A percentile compares a stretch with the other conserved stretches of the same genome.
Conservation (phyloP, 2,329 filamentous ascomycete species). For the Fusarium heterosporum region DNA sequence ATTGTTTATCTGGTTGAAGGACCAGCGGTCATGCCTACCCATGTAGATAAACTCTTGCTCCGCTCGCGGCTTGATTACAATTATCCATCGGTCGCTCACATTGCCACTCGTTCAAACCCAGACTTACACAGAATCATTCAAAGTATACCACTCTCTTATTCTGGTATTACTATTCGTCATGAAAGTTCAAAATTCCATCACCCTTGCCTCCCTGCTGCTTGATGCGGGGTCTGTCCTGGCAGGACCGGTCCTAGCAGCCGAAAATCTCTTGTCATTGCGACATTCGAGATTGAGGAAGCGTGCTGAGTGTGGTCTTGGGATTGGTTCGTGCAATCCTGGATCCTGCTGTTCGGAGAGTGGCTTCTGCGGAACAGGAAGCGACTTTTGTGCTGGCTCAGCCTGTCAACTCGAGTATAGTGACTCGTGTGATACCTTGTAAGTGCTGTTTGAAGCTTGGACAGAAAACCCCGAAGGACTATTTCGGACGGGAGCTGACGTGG, state of each 20-base stretch:
- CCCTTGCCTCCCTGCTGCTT: slow-evolving; percentile 35
- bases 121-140: neutral
- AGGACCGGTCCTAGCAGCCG: slow-evolving; percentile 32
- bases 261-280: slow-evolving; percentile 25
- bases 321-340: slow-evolving; percentile 51
- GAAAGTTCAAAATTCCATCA: slow-evolving; percentile 30
- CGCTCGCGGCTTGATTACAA: slow-evolving; percentile 16
- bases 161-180: slow-evolving; percentile 17
- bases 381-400: slow-evolving; percentile 53
- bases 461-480: neutral
- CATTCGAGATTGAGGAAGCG: slow-evolving; percentile 36
- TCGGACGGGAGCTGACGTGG: slow-evolving; percentile 25
- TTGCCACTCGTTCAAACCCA: slow-evolving; percentile 28
- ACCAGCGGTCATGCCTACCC: slow-evolving; percentile 27
- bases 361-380: slow-evolving; percentile 52
- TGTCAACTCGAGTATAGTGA: slow-evolving; percentile 57
- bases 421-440: slow-evolving; percentile 57
- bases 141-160: neutral
- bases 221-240: slow-evolving; percentile 34
- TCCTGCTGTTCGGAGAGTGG: slow-evolving; percentile 54
- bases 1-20: slow-evolving; percentile 8
- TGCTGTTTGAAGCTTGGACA: slow-evolving; percentile 8
- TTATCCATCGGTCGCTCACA: slow-evolving; percentile 18
- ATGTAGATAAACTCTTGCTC: slow-evolving; percentile 43
- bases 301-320: slow-evolving; percentile 51